Conservation (phyloP, 257 asterid genomes). For the Lavandula angustifolia region DNA sequence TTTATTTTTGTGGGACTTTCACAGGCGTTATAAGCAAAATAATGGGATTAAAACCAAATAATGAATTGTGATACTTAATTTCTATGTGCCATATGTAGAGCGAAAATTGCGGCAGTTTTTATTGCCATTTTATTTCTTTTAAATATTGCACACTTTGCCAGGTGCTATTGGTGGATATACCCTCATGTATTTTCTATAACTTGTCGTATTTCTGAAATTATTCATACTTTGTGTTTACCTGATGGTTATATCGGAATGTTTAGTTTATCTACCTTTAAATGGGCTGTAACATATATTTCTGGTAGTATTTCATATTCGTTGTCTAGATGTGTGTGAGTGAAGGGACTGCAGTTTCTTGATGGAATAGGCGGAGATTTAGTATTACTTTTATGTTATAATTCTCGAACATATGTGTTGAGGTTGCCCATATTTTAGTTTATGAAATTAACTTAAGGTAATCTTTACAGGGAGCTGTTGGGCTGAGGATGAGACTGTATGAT, state of each 20-base stretch:
- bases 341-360: conserved; percentile 8
- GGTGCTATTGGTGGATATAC: not conserved
- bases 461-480: conserved; percentile 96
- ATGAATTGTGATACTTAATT: not conserved
- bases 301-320: not conserved
- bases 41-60: not conserved
- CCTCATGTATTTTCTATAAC: conserved; percentile 8
- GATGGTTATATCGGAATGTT: conserved; percentile 1
- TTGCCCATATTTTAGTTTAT: not conserved
- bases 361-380: conserved; percentile 8
- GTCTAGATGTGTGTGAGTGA: conserved; percentile 15
- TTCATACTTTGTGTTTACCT: conserved; percentile 18
- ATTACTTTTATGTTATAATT: conserved; percentile 16
- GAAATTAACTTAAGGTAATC: conserved; percentile 29
- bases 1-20: conserved; percentile 10
- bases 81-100: not conserved
- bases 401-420: not conserved
- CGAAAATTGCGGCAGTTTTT: not conserved
- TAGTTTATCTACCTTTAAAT: conserved; percentile 15
- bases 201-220: not conserved
- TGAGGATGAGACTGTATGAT: conserved; percentile 87
- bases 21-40: conserved; percentile 1
- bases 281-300: not conserved
- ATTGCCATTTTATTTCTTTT: conserved; percentile 1
- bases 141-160: not conserved